Evolutionary conservation across 371 early-diverging fungal species (phyloP).

Genomic region (Furculomyces boomerangus): DNA sequence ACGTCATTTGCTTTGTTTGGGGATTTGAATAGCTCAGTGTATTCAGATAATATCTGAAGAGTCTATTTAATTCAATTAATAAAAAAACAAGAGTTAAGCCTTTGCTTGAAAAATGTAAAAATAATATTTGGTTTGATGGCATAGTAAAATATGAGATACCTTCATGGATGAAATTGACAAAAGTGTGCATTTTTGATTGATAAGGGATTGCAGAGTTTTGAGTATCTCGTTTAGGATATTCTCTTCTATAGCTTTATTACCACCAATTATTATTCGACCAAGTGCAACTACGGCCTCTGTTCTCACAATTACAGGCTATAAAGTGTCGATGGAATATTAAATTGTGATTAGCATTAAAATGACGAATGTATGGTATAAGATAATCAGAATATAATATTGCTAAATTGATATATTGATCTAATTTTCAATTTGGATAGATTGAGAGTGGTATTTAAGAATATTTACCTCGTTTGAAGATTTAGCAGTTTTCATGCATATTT

Average conservation of each 20-base stretch:
- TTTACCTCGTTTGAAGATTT: slow-evolving; percentile 14
- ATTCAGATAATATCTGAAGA: neutral
- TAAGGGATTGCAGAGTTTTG: slow-evolving; percentile 41
- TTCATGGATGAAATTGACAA: slow-evolving; percentile 34
- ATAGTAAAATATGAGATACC: slow-evolving; percentile 7
- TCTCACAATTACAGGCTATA: slow-evolving; percentile 36
- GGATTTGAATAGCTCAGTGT: neutral
- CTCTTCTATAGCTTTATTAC: slow-evolving; percentile 60
- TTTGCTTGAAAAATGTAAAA: no score
- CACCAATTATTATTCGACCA: slow-evolving; percentile 44
- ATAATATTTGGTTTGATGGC: slow-evolving; percentile 5
- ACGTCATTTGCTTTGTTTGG: slow-evolving; percentile 3
- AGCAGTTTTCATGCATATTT: slow-evolving; percentile 37
- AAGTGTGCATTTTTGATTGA: slow-evolving; percentile 53
- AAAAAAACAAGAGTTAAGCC: neutral
- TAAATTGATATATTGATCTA: no score
- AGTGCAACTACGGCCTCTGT: slow-evolving; percentile 54
- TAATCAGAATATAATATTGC: no score
- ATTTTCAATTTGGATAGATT: no score
- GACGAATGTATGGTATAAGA: no score
- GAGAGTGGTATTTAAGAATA: neutral
- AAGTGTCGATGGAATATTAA: neutral
- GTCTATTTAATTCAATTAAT: neutral
- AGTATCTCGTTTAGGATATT: slow-evolving; percentile 49
- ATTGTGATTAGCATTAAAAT: neutral